These are phyloP conservation scores for Globisporangium cederbergense DNA, from an alignment of 352 stramenopile species.

Conservation along the genomic window DNA sequence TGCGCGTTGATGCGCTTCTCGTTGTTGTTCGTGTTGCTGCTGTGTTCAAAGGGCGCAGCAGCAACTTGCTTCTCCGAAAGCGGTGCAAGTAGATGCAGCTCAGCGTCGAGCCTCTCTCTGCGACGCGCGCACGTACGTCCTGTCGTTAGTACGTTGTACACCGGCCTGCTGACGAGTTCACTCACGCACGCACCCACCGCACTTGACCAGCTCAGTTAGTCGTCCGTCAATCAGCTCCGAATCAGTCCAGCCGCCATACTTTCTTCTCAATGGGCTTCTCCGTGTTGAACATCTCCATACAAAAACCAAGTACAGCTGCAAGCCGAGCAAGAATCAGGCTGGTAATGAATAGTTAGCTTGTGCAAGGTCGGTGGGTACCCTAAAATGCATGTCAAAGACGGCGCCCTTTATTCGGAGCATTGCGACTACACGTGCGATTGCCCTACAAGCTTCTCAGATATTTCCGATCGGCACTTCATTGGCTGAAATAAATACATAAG, in stretches of 20 bases:
- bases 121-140: background rate
- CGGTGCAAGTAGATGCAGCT: background rate
- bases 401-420: no score
- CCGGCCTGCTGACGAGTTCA: background rate
- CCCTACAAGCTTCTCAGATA: no score
- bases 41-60: background rate
- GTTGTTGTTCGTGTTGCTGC: background rate
- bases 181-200: background rate
- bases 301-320: conserved; percentile 9
- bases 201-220: conserved; percentile 2
- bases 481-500: no score
- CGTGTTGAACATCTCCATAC: conserved; percentile 15
- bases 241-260: background rate
- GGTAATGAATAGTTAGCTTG: background rate
- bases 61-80: conserved; percentile 16
- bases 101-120: background rate
- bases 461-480: no score
- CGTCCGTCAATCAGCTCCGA: conserved; percentile 2
- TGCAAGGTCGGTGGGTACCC: background rate
- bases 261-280: background rate
- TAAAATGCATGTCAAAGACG: no score
- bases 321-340: background rate
- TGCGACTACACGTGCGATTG: no score
- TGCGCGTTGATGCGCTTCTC: background rate
- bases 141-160: background rate